These are phyloP conservation scores for Podospora appendiculata DNA, from an alignment of 495 filamentous ascomycete genomes.

Conservation along the genomic window DNA sequence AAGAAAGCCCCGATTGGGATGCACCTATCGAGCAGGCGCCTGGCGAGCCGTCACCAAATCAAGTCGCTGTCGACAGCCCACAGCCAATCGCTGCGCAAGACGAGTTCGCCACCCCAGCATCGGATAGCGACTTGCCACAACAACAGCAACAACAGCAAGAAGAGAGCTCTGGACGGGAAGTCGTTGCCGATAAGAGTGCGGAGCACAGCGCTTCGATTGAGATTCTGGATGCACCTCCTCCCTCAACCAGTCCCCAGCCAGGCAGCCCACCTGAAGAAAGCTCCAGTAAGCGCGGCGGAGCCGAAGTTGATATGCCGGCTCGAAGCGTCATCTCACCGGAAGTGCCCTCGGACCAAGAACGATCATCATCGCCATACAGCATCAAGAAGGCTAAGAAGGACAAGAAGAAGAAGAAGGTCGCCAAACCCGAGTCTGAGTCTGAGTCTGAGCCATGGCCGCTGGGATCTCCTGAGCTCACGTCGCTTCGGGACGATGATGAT, in stretches of 20 bases:
- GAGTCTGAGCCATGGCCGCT: slow-evolving; percentile 15
- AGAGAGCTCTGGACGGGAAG: not conserved
- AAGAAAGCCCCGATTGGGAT: not conserved
- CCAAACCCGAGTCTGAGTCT: not conserved
- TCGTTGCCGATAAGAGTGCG: not conserved
- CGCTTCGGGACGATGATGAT: not conserved
- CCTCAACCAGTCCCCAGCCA: not conserved
- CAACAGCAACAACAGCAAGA: not conserved
- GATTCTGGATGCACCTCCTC: slow-evolving; percentile 1
- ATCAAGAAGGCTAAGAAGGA: slow-evolving; percentile 12
- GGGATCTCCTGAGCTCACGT: slow-evolving; percentile 7
- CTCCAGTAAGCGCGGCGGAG: not conserved
- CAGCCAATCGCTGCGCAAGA: not conserved
- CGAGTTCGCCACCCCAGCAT: not conserved
- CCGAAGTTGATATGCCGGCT: not conserved
- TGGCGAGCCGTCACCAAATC: not conserved
- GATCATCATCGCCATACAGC: slow-evolving; percentile 11
- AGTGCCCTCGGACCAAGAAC: slow-evolving; percentile 2
- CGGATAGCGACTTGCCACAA: not conserved
- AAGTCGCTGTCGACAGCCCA: slow-evolving; percentile 1
- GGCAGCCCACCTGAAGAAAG: slow-evolving; percentile 1
- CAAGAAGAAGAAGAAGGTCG: slow-evolving; percentile 21
- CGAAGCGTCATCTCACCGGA: slow-evolving; percentile 7
- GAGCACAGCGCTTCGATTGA: slow-evolving; percentile 1
- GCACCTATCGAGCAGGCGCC: not conserved